These are phyloP conservation scores for Metschnikowia similis DNA, from an alignment of 805 yeast genomes.

Conservation along the genomic window DNA sequence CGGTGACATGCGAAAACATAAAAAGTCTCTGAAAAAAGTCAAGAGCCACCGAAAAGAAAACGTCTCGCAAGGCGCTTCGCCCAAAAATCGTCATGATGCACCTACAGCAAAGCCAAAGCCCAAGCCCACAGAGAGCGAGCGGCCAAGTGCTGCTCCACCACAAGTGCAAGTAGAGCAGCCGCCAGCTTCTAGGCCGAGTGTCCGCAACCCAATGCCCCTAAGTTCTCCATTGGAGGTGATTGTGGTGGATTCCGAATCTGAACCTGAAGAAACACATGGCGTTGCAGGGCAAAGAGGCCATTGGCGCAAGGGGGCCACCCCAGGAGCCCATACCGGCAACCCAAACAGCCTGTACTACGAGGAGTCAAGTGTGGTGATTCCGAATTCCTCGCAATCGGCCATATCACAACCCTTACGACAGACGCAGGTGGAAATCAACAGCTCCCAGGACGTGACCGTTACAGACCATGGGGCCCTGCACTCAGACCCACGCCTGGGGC, in stretches of 20 bases:
- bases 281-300: neutral
- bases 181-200: neutral
- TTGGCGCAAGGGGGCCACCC: neutral
- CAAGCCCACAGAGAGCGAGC: neutral
- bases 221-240: neutral
- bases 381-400: constrained; percentile 8
- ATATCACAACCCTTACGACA: neutral
- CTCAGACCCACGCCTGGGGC: neutral
- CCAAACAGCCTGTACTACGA: neutral
- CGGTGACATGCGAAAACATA: neutral
- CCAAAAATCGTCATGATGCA: neutral
- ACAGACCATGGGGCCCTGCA: neutral
- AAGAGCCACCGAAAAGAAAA: neutral
- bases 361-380: constrained; percentile 6
- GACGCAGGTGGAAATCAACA: neutral
- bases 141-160: neutral
- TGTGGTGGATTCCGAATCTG: neutral
- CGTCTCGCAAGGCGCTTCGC: neutral
- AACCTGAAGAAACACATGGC: neutral
- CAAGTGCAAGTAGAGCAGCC: neutral
- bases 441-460: neutral
- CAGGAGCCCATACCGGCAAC: neutral
- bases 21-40: neutral
- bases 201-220: neutral
- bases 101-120: neutral